Base-by-base conservation (phyloP, 495 filamentous ascomycete species). In the Neohortaea acidophila region DNA sequence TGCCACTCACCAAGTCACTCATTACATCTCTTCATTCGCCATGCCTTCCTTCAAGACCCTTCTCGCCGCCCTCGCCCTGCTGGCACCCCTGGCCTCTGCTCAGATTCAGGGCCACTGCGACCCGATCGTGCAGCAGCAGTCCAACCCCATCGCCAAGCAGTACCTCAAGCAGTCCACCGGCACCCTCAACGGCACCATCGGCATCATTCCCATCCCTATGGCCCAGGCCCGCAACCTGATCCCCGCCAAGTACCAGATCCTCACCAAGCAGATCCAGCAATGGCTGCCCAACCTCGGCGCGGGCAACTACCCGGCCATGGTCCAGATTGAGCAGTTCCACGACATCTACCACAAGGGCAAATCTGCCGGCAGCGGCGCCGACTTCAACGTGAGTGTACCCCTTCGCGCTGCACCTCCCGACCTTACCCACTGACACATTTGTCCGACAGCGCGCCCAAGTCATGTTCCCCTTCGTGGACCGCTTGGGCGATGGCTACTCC, bases 21-120 rank as follows among this genome's bases (percentile, higher is more conserved):
- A n/a, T n/a, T n/a, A n/a, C n/a, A n/a, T n/a, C n/a, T n/a, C n/a
- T n/a, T n/a, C n/a, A n/a, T n/a, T n/a, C n/a, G n/a, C n/a, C n/a
- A n/a, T n/a, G n/a, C n/a, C n/a, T n/a, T n/a, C n/a, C n/a, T n/a
- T n/a, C n/a, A n/a, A n/a, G n/a, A n/a, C 28, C 28, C n/a, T 31
- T 15, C 17, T 31, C 28, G 4, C n/a, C 28, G 17, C 28, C 28
- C 6, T 15, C 28, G 28, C 28, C 28, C n/a, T 31, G 12, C 28
- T 31, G 28, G 28, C 28, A 13, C 28, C 28, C 28, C 28, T 31
- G 12, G 28, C n/a, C 5, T 4, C n/a, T 6, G 28, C 28, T 15
- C 28, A 31, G 28, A 31, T 31, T 15, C 28, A 31, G 28, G 28
- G 28, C 28, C 28, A 31, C 28, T 31, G 28, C 28, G 28, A 31